These are phyloP conservation scores for Aegilops tauschii DNA, from an alignment of 176 grass and related monocot species.

Conservation along the genomic window DNA sequence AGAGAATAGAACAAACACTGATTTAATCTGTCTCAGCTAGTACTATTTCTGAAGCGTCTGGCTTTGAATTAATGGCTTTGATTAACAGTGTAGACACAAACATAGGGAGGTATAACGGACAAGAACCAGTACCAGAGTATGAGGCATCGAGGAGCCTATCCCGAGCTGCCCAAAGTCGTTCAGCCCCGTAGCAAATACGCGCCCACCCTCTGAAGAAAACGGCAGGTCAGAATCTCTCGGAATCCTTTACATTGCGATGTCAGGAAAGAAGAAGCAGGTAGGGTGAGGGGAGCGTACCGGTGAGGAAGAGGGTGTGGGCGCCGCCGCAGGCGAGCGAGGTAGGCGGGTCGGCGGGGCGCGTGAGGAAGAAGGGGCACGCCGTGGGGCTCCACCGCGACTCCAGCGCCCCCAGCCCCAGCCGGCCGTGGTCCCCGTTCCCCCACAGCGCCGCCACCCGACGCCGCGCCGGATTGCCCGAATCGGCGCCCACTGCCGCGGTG, in stretches of 20 bases:
- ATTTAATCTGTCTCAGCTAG: not conserved
- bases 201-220: slow-evolving; percentile 56
- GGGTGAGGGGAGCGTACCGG: slow-evolving; percentile 30
- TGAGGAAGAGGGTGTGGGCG: slow-evolving; percentile 91
- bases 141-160: slow-evolving; percentile 45
- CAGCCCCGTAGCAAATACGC: slow-evolving; percentile 78
- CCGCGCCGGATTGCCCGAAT: slow-evolving; percentile 11
- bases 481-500: not conserved
- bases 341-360: slow-evolving; percentile 42
- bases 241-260: no score
- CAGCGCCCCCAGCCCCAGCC: slow-evolving; percentile 70
- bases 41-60: not conserved
- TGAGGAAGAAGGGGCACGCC: slow-evolving; percentile 67
- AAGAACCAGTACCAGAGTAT: slow-evolving; percentile 55
- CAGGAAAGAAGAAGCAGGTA: not conserved
- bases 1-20: not conserved
- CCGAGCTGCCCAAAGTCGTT: slow-evolving; percentile 93
- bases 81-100: not conserved
- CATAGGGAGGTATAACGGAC: not conserved
- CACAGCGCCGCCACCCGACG: slow-evolving; percentile 72
- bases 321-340: slow-evolving; percentile 74
- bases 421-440: slow-evolving; percentile 92
- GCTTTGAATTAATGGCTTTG: not conserved
- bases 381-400: slow-evolving; percentile 82
- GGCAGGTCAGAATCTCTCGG: not conserved